Evolutionary conservation across 1,284 basidiomycete genomes (phyloP), one percentile per base, ranked within the genome.

Genomic region (Papiliotrema fonsecae): DNA sequence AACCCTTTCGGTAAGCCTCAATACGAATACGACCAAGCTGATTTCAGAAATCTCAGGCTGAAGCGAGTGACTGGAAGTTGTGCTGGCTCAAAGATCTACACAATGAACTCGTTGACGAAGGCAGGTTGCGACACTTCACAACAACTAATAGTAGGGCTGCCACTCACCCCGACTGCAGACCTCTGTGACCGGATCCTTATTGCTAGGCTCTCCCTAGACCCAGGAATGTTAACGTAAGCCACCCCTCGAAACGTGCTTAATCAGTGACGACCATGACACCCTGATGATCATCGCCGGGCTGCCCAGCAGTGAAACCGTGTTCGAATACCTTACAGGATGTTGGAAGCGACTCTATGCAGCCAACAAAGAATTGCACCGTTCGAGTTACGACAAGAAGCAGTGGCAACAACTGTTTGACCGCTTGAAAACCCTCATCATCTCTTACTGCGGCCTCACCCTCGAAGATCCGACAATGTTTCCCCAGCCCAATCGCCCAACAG

Each of bases 391-490:
- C 41, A 77, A 80, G 10, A 79, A 82, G 49, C 74, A 76, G 55
- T 88, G 87, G 32, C 73, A 81, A 6, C 71, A 68, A 25, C 73
- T 82, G 2, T 77, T 90, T 10, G 85, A 89, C 39, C 87, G 85
- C 62, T 70, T 88, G 25, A 83, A 85, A 35, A 80, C 85, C 45
- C 77, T 97, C 16, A 73, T 98, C 47, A 82, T 97, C 53, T 91
- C 88, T 46, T 98, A 98, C 71, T 81, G 85, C 13, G 93, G 93
- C 7, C 79, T 97, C 50, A 86, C 83, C 14, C 76, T 98, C 9
- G 89, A 94, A 72, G 91, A 93, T 54, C 88, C 93, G 0, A 69
- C 70, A 38, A 93, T 97, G 87, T 97, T 99, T 60, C 87, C 90
- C 41, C 88, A 92, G 64, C 89, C 92, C 27, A 86, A 85, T 7